Evolutionary conservation across 441 rosid species (phyloP).

Genomic region (Dalechampia spathulata): DNA sequence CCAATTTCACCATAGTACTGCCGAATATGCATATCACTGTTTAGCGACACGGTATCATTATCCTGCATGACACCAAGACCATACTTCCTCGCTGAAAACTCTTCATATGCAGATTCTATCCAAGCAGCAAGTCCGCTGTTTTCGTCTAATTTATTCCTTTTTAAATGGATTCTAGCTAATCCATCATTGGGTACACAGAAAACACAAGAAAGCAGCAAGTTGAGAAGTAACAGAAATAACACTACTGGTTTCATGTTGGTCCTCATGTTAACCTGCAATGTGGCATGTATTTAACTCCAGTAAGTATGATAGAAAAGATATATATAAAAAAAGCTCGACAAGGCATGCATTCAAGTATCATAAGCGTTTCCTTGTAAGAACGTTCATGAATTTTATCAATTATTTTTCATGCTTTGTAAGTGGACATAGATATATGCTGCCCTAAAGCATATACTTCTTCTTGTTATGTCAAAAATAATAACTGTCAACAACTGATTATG

Average conservation of each 20-base stretch:
- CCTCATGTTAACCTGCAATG: too few species aligned
- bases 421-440: too few species aligned
- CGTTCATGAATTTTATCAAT: too few species aligned
- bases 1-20: conserved; percentile 80
- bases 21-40: conserved; percentile 75
- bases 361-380: too few species aligned
- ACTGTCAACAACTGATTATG: too few species aligned
- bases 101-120: conserved; percentile 28
- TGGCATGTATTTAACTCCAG: too few species aligned
- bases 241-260: background rate
- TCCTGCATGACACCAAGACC: conserved; percentile 42
- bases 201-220: conserved; percentile 30
- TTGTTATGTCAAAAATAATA: too few species aligned
- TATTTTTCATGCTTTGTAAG: too few species aligned
- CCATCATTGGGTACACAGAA: conserved; percentile 33
- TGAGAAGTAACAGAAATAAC: conserved; percentile 30
- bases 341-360: too few species aligned
- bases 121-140: conserved; percentile 36
- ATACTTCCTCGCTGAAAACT: conserved; percentile 27
- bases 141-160: conserved; percentile 47
- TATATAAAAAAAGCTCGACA: too few species aligned
- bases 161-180: conserved; percentile 52
- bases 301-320: too few species aligned
- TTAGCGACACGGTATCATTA: conserved; percentile 49
- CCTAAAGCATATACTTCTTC: too few species aligned